A percentile compares a stretch with the other conserved stretches of the same genome.
Conservation (phyloP, 768 basidiomycete genomes). For the Tricholoma sp. region DNA sequence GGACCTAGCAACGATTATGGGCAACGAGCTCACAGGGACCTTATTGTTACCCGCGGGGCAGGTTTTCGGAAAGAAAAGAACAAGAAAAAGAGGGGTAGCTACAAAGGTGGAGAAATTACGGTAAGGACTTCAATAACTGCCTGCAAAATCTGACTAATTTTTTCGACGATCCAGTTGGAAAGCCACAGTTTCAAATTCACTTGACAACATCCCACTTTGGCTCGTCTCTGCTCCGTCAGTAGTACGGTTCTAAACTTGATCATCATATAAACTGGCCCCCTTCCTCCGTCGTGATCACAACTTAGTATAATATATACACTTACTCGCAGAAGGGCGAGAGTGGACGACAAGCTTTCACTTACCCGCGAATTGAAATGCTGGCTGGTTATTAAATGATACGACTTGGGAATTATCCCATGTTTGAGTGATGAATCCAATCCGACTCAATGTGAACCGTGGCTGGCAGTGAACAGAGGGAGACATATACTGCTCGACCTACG, state of each 20-base stretch:
- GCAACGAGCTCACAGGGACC: constrained; percentile 73
- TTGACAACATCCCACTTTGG: constrained; percentile 6
- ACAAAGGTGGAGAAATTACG: constrained; percentile 93
- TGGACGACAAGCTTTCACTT: not conserved
- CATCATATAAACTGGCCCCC: not conserved
- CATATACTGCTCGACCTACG: too few species aligned
- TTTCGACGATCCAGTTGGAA: constrained; percentile 46
- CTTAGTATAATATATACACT: not conserved
- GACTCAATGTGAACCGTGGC: too few species aligned
- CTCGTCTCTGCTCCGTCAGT: too few species aligned
- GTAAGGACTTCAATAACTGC: constrained; percentile 35
- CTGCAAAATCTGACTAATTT: constrained; percentile 1
- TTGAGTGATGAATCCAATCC: too few species aligned
- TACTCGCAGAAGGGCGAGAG: not conserved
- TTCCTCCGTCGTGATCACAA: not conserved
- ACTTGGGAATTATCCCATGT: too few species aligned
- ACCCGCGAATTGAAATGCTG: not conserved
- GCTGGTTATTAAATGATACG: not conserved
- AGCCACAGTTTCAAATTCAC: constrained; percentile 87
- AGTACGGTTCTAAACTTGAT: not conserved
- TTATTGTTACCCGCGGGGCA: constrained; percentile 90
- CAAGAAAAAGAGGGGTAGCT: constrained; percentile 97
- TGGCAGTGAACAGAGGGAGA: too few species aligned
- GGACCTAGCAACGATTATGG: constrained; percentile 81
- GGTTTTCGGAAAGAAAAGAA: constrained; percentile 99